A percentile compares a stretch with the other conserved stretches of the same genome.
Evolutionary conservation across 2,329 filamentous ascomycete genomes (phyloP).

Genomic region (Tolypocladium nubicola): DNA sequence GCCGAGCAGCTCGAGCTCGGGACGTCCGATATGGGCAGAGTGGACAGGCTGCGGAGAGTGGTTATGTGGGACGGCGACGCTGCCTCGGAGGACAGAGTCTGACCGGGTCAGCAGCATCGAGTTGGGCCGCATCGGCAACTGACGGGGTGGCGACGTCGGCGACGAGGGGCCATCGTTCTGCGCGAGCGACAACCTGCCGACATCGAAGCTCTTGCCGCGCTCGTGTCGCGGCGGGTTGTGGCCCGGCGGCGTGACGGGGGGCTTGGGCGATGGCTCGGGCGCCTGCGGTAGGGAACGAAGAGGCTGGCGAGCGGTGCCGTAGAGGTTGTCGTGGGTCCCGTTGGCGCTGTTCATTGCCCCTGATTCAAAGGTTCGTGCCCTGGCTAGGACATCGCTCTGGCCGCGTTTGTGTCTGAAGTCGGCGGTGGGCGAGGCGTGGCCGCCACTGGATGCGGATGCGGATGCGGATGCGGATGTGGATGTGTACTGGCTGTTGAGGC

Average conservation of each 20-base stretch:
- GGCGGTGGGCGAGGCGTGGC: conserved; percentile 33
- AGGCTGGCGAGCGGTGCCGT: conserved; percentile 64
- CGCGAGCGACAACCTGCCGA: conserved; percentile 41
- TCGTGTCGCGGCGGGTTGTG: conserved; percentile 27
- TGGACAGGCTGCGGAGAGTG: conserved; percentile 20
- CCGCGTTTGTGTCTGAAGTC: conserved; percentile 56
- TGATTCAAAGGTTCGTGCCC: conserved; percentile 36
- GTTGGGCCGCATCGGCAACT: conserved; percentile 38
- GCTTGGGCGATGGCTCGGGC: conserved; percentile 37
- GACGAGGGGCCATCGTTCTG: conserved; percentile 30
- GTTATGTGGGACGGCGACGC: conserved; percentile 18
- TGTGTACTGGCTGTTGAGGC: conserved; percentile 53
- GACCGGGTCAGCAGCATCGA: conserved; percentile 51
- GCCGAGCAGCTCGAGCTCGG: conserved; percentile 72
- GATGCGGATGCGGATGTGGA: conserved; percentile 16
- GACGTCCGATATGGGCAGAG: conserved; percentile 42
- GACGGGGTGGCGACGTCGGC: conserved; percentile 31
- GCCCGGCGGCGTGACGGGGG: conserved; percentile 20
- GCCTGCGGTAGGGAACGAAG: conserved; percentile 63
- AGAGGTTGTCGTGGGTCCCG: conserved; percentile 49
- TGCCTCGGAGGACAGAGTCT: conserved; percentile 36
- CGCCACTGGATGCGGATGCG: conserved; percentile 57
- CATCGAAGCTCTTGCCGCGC: conserved; percentile 56
- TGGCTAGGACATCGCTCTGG: conserved; percentile 56
- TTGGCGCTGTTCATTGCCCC: conserved; percentile 32